Conservation (phyloP, 305 asterid genomes). For the Salvia sclarea region DNA sequence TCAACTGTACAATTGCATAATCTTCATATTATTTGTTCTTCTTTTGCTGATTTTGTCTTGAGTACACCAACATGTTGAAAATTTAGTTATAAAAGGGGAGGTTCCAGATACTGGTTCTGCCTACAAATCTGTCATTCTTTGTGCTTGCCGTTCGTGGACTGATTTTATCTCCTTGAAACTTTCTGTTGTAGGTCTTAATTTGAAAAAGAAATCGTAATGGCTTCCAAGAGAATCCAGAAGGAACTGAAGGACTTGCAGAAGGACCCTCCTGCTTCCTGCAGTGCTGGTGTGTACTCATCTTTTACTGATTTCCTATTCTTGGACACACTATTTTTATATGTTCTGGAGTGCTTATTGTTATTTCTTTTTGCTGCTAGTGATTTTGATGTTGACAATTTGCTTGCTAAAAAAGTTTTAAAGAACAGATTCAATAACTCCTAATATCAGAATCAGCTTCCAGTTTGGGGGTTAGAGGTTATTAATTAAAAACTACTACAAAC, state of each 20-base stretch:
- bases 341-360: not conserved
- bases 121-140: not conserved
- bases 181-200: not conserved
- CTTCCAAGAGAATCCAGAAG: constrained; percentile 48
- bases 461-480: not conserved
- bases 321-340: not conserved
- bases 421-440: not conserved
- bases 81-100: not conserved
- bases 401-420: not conserved
- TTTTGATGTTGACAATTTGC: not conserved
- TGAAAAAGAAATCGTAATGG: constrained; percentile 32
- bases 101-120: not conserved
- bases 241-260: constrained; percentile 49
- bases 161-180: not conserved
- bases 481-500: not conserved
- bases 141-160: not conserved
- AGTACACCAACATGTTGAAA: not conserved
- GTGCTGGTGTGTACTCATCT: constrained; percentile 39
- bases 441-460: too few species aligned
- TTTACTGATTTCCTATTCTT: not conserved
- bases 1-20: not conserved
- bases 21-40: not conserved
- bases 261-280: constrained; percentile 52
- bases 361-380: not conserved
- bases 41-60: not conserved